These are phyloP conservation scores for Tuber brumale DNA, from an alignment of 495 filamentous ascomycete genomes.

Conservation along the genomic window DNA sequence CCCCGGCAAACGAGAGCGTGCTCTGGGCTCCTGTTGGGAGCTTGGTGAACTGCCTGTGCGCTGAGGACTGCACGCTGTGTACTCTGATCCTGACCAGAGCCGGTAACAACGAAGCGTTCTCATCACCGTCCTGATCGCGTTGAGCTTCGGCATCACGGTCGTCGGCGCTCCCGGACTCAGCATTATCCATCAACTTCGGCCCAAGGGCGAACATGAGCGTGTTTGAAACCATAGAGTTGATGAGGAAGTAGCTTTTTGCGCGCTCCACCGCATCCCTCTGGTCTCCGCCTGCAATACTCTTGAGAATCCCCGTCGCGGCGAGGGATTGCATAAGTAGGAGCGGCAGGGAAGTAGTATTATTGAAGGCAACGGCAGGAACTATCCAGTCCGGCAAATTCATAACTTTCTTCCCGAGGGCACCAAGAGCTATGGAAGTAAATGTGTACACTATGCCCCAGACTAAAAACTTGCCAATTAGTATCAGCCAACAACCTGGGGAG, in stretches of 20 bases:
- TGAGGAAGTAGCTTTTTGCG: slow-evolving; percentile 65
- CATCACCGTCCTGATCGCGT: slow-evolving; percentile 35
- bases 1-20: slow-evolving; percentile 47
- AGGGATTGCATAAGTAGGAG: slow-evolving; percentile 62
- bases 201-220: slow-evolving; percentile 60
- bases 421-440: slow-evolving; percentile 51
- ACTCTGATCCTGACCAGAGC: background rate
- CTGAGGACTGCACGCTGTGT: slow-evolving; percentile 12
- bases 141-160: slow-evolving; percentile 41
- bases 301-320: slow-evolving; percentile 58
- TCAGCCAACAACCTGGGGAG: slow-evolving; percentile 1
- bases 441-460: slow-evolving; percentile 58
- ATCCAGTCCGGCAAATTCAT: slow-evolving; percentile 61
- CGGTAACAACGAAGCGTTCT: slow-evolving; percentile 28
- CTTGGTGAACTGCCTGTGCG: slow-evolving; percentile 40
- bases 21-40: slow-evolving; percentile 44
- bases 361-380: slow-evolving; percentile 62
- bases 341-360: slow-evolving; percentile 69
- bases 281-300: slow-evolving; percentile 50
- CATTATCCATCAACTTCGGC: slow-evolving; percentile 52
- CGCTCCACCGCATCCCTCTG: slow-evolving; percentile 52
- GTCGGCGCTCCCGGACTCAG: slow-evolving; percentile 39
- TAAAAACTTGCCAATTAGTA: slow-evolving; percentile 16
- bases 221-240: slow-evolving; percentile 59
- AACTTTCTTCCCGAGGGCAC: slow-evolving; percentile 44